Evolutionary conservation across 306 rosid species (phyloP).

Genomic region (Lupinus albus): DNA sequence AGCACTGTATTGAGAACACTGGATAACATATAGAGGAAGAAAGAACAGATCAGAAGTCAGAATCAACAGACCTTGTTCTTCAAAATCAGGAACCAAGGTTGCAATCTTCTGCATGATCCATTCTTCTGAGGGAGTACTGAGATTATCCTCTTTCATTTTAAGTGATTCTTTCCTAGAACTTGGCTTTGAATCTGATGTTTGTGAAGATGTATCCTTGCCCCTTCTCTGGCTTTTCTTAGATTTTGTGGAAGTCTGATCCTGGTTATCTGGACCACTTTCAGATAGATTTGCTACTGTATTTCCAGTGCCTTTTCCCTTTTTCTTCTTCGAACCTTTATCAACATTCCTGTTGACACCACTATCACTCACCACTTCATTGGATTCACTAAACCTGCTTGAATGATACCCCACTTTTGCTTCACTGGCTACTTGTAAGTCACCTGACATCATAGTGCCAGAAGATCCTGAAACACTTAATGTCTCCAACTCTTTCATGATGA

Average conservation of each 20-base stretch:
- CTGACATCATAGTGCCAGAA: constrained; percentile 47
- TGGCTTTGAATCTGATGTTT: constrained; percentile 61
- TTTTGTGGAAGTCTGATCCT: constrained; percentile 62
- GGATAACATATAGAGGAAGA: constrained; percentile 28
- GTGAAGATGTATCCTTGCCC: constrained; percentile 70
- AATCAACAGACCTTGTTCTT: constrained; percentile 76
- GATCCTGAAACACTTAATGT: constrained; percentile 57
- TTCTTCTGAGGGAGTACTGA: constrained; percentile 76
- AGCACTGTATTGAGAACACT: constrained; percentile 46
- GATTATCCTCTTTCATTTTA: constrained; percentile 69
- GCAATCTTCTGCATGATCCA: constrained; percentile 85
- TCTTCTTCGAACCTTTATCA: constrained; percentile 84
- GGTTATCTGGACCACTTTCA: constrained; percentile 71
- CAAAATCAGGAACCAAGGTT: constrained; percentile 72
- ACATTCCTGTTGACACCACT: constrained; percentile 58
- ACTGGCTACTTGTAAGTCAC: constrained; percentile 46
- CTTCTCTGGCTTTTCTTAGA: constrained; percentile 88
- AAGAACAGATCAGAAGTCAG: constrained; percentile 41
- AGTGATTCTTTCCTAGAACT: constrained; percentile 69
- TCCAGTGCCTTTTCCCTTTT: constrained; percentile 70
- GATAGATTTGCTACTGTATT: constrained; percentile 47
- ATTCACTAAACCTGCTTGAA: constrained; percentile 57
- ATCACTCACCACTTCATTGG: constrained; percentile 59
- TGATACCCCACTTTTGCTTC: constrained; percentile 59
- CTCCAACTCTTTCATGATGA: constrained; percentile 81